Evolutionary conservation across 345 rosid genomes (phyloP).

Genomic region (Balakata baccata): DNA sequence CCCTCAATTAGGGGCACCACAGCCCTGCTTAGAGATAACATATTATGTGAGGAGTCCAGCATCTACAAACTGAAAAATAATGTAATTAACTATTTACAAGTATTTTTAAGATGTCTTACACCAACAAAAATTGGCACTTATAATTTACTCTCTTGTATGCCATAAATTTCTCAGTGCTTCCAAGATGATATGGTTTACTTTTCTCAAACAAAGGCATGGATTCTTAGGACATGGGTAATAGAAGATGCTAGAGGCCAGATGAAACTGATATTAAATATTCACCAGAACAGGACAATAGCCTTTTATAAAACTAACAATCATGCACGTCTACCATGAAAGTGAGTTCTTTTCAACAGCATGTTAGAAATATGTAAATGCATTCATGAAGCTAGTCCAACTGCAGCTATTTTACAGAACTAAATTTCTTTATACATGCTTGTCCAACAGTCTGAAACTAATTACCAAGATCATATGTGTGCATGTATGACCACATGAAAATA

Average conservation of each 20-base stretch:
- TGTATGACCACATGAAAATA: background rate
- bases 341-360: background rate
- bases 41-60: constrained; percentile 41
- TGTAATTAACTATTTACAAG: constrained; percentile 8
- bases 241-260: background rate
- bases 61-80: constrained; percentile 26
- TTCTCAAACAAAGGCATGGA: background rate
- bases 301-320: background rate
- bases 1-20: constrained; percentile 99
- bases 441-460: background rate
- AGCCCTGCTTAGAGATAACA: constrained; percentile 86
- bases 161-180: background rate
- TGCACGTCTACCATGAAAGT: background rate
- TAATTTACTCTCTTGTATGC: background rate
- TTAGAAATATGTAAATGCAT: background rate
- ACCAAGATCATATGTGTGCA: background rate
- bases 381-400: background rate
- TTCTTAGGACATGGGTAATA: background rate
- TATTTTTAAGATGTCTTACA: background rate
- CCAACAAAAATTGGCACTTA: background rate
- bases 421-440: background rate
- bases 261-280: background rate
- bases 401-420: background rate
- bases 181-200: background rate
- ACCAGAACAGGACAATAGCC: background rate